Percentiles rank a stretch among this genome's conserved stretches.
Evolutionary conservation across 331 rosid species (phyloP).

Genomic region (Dryas integrifolia): DNA sequence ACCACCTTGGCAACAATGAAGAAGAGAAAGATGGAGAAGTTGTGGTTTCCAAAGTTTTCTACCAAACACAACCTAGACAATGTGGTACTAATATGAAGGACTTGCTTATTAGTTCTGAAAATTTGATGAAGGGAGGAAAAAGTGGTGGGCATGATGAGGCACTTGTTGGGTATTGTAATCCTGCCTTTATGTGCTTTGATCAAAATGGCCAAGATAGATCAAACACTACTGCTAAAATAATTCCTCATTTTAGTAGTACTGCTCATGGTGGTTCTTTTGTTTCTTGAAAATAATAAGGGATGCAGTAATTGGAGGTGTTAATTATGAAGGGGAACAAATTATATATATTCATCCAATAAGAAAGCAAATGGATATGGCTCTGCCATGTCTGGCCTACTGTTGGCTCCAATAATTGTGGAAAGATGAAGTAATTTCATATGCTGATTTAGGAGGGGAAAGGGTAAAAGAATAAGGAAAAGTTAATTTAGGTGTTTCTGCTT

Average conservation of each 20-base stretch:
- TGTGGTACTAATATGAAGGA: constrained; percentile 46
- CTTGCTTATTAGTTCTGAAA: constrained; percentile 28
- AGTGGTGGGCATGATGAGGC: constrained; percentile 26
- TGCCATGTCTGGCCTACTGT: too few species aligned
- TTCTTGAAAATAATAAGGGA: constrained; percentile 30
- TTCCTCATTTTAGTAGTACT: constrained; percentile 42
- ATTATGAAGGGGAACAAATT: background rate
- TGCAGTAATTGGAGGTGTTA: background rate
- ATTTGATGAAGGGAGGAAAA: constrained; percentile 33
- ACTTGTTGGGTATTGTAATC: constrained; percentile 43
- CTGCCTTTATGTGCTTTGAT: constrained; percentile 22
- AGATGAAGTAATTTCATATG: too few species aligned
- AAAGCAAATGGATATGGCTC: too few species aligned
- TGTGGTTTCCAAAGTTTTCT: constrained; percentile 80
- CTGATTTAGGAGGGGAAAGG: too few species aligned
- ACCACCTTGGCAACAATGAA: constrained; percentile 74
- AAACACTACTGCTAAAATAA: constrained; percentile 34
- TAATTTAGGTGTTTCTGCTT: too few species aligned
- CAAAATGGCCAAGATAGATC: constrained; percentile 36
- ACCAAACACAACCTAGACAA: constrained; percentile 84
- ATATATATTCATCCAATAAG: background rate
- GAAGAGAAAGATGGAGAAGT: constrained; percentile 84
- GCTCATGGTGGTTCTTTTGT: constrained; percentile 56
- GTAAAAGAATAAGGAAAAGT: too few species aligned
- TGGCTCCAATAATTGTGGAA: too few species aligned